These are phyloP conservation scores for Rhodomyrtus psidioides DNA, from an alignment of 441 rosid species.

Conservation along the genomic window DNA sequence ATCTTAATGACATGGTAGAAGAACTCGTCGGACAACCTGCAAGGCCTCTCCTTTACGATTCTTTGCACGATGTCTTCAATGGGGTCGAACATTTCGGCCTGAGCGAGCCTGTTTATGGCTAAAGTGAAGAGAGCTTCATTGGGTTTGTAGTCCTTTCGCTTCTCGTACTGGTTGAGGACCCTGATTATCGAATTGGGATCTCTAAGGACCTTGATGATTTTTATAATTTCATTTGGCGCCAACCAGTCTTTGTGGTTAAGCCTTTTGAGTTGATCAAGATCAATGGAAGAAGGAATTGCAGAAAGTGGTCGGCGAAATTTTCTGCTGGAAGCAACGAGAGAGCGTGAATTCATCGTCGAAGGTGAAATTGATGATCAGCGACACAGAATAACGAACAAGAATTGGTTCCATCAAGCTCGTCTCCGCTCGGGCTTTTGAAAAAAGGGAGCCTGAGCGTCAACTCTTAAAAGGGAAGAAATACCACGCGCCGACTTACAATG, in stretches of 20 bases:
- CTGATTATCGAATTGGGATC: slow-evolving; percentile 41
- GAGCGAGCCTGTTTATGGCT: slow-evolving; percentile 45
- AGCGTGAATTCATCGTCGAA: background rate
- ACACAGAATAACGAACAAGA: background rate
- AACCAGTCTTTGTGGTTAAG: slow-evolving; percentile 78
- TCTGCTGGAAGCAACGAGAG: background rate
- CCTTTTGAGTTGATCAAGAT: slow-evolving; percentile 6
- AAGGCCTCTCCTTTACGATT: slow-evolving; percentile 30
- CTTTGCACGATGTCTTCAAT: slow-evolving; percentile 44
- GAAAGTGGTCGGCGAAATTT: background rate
- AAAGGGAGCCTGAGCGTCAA: no score
- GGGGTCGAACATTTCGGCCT: slow-evolving; percentile 55
- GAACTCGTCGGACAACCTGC: slow-evolving; percentile 57
- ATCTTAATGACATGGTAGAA: slow-evolving; percentile 59
- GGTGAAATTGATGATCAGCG: background rate
- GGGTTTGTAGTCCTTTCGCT: slow-evolving; percentile 67
- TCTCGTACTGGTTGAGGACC: slow-evolving; percentile 44
- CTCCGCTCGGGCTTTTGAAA: background rate
- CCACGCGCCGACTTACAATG: fast-evolving
- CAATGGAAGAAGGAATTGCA: background rate
- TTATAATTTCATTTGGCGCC: slow-evolving; percentile 52
- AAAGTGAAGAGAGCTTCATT: slow-evolving; percentile 53
- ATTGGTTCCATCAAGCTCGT: background rate
- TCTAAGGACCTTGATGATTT: slow-evolving; percentile 39
- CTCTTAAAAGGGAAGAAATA: background rate